phyloP scores from a whole-genome alignment of 768 basidiomycete genomes.

The Agaricus subrufescens region DNA sequence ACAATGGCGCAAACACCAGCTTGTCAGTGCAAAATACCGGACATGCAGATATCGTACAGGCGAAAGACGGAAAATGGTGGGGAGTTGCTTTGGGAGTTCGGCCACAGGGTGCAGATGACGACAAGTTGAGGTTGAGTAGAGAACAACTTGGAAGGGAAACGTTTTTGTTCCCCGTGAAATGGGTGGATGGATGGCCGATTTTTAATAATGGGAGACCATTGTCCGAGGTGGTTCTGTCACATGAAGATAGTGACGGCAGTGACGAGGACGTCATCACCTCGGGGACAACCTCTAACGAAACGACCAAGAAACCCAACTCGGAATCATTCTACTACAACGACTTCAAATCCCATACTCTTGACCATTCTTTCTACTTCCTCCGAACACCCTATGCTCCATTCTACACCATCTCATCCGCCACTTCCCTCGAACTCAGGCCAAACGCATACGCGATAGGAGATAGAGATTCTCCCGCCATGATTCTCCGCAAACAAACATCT shows the following conservation, averaged over 20 bases:
- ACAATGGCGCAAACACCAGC: slow-evolving; percentile 30
- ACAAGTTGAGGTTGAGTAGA: slow-evolving; percentile 1
- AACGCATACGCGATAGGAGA: slow-evolving; percentile 35
- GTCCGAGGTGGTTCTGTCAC: neutral
- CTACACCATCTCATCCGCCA: slow-evolving; percentile 21
- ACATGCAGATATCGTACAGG: slow-evolving; percentile 33
- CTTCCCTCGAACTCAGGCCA: slow-evolving; percentile 26
- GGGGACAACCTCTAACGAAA: neutral
- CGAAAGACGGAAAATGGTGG: slow-evolving; percentile 32
- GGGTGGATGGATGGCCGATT: slow-evolving; percentile 34
- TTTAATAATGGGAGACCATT: slow-evolving; percentile 29
- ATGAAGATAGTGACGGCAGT: neutral
- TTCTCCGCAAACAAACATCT: slow-evolving; percentile 33
- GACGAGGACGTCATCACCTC: too few relatives aligned
- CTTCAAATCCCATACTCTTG: slow-evolving; percentile 23
- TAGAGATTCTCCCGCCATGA: slow-evolving; percentile 29
- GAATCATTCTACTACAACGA: slow-evolving; percentile 19
- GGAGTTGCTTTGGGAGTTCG: slow-evolving; percentile 35
- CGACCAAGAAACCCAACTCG: neutral
- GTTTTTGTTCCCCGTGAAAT: slow-evolving; percentile 35
- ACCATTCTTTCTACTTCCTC: slow-evolving; percentile 30
- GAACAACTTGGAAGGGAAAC: slow-evolving; percentile 28
- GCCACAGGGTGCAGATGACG: slow-evolving; percentile 25
- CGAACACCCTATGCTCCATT: slow-evolving; percentile 36
- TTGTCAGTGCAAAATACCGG: slow-evolving; percentile 33